These are phyloP conservation scores for Ascochyta pisi DNA, from an alignment of 2,329 filamentous ascomycete genomes.

Conservation along the genomic window DNA sequence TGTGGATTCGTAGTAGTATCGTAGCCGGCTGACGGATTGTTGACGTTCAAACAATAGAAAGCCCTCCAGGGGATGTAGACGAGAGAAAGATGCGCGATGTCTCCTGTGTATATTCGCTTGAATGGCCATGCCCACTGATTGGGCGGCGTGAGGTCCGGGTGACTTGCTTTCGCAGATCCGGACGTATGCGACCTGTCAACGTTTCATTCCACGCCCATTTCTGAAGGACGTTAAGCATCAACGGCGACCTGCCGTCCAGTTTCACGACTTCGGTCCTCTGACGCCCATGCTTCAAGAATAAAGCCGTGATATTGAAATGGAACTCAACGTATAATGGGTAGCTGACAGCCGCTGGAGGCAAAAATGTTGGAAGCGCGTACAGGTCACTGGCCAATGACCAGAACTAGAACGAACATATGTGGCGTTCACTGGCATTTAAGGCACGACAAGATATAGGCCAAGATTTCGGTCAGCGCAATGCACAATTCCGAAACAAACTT, in stretches of 20 bases:
- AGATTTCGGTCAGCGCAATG: too few relatives aligned
- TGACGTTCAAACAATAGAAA: neutral
- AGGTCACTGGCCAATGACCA: too few relatives aligned
- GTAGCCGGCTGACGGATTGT: neutral
- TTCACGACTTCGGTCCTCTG: conserved; percentile 14
- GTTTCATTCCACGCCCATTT: conserved; percentile 15
- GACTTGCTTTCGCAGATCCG: conserved; percentile 2
- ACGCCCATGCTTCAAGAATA: conserved; percentile 7
- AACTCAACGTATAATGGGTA: neutral
- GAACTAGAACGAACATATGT: too few relatives aligned
- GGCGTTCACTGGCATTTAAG: too few relatives aligned
- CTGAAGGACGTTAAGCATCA: neutral
- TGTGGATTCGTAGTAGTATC: neutral
- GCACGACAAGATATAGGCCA: too few relatives aligned
- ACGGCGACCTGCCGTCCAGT: conserved; percentile 5
- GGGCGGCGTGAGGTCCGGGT: neutral
- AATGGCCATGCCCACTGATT: neutral
- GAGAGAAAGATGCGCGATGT: neutral
- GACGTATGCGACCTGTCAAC: conserved; percentile 11
- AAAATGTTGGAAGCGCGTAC: too few relatives aligned
- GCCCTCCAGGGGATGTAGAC: neutral
- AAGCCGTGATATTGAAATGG: conserved; percentile 5
- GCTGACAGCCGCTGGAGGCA: neutral
- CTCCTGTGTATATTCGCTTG: neutral
- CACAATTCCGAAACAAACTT: too few relatives aligned